Base-by-base conservation (phyloP, 2,329 filamentous ascomycete genomes). In the Scopulariopsis brevicaulis region DNA sequence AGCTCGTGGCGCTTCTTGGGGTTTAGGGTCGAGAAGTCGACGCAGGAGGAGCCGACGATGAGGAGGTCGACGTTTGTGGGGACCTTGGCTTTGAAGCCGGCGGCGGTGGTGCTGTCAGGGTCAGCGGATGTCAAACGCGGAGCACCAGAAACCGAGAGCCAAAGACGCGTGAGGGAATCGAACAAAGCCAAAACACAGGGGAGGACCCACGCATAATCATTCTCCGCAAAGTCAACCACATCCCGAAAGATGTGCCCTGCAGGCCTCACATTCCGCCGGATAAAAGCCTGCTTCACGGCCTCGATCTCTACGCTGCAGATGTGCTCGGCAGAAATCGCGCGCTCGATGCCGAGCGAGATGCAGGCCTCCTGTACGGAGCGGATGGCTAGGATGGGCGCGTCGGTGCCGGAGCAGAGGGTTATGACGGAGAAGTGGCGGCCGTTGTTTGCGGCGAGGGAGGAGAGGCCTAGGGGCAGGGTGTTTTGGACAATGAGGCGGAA, bases 341-440 rank as follows among this genome's bases (percentile, higher is more conserved):
- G 62, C 1, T 66, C 61, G 22, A 66, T 67, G 2, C 69, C 66
- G 24, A 59, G 48, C 3, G 60, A 58, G 64, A 67, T 66, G 69
- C 65, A 57, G 3, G 77, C 71, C 18, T 79, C 72, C 46, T 71
- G 68, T 53, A 90, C 70, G 67, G 85, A 73, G 15, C 82, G 71
- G 15, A 90, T 66, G 0, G 85, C 84, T 1, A 91, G 73, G 1
- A 93, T 70, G 0, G 89, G 89, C 4, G 83, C 83, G 63, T 93
- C 89, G 0, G 89, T 92, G 0, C 89, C 89, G 1, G 87, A 91
- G 66, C 87, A 92, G 74, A 91, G 82, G 0, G 89, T 93, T 0
- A 79, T 87, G 28, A 91, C 67, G n/a, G 50, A 40, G 51, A 58
- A 58, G 56, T 58, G 56, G 24, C 52, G 25, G 34, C 56, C 56